Evolutionary conservation across 2,329 filamentous ascomycete genomes (phyloP).

Genomic region (Penicillium sp.): DNA sequence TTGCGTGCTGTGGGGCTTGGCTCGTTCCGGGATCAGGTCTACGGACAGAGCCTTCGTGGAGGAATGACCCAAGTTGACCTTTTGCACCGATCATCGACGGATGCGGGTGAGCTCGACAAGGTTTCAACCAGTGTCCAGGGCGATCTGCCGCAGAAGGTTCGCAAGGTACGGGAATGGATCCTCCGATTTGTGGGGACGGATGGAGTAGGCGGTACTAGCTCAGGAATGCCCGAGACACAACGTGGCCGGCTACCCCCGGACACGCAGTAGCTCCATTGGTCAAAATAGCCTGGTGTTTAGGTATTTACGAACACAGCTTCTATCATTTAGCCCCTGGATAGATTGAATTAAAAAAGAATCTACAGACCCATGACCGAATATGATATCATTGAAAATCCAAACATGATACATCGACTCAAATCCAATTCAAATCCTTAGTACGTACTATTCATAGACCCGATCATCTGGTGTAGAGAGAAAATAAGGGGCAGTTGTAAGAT

Average conservation of each 20-base stretch:
- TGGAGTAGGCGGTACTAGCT: slow-evolving; percentile 27
- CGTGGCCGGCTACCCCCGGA: slow-evolving; percentile 39
- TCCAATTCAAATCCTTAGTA: background rate
- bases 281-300: too few relatives aligned
- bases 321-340: background rate
- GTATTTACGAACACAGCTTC: background rate
- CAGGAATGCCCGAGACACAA: slow-evolving; percentile 21
- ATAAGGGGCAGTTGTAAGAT: background rate
- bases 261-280: slow-evolving; percentile 29
- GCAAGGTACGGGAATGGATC: slow-evolving; percentile 73
- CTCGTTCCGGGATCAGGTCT: slow-evolving; percentile 73
- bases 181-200: slow-evolving; percentile 62
- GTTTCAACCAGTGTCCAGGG: slow-evolving; percentile 24
- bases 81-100: slow-evolving; percentile 59
- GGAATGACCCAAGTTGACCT: slow-evolving; percentile 70
- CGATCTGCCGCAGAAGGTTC: slow-evolving; percentile 62
- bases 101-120: slow-evolving; percentile 58
- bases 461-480: background rate
- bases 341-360: background rate
- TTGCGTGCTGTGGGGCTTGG: slow-evolving; percentile 76
- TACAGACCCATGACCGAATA: background rate
- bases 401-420: background rate
- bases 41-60: slow-evolving; percentile 76
- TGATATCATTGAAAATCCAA: background rate
- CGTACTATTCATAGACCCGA: background rate